phyloP scores from a whole-genome alignment of 2,329 filamentous ascomycete genomes.

The Pseudogymnoascus sp. region DNA sequence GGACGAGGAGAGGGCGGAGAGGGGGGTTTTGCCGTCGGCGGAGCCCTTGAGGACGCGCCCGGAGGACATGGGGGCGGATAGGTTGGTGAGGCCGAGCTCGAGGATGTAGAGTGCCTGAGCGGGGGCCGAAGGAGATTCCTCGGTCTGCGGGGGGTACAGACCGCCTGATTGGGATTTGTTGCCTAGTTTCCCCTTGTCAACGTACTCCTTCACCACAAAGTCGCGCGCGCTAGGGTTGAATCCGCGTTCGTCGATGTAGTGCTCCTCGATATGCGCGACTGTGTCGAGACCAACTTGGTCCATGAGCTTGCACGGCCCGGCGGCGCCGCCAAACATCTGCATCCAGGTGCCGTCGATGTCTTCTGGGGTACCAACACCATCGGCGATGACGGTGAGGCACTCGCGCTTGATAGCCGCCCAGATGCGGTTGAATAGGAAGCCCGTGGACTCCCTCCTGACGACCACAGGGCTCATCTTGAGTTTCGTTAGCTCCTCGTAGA shows the following conservation, averaged over 20 bases:
- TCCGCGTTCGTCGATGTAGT: conserved; percentile 30
- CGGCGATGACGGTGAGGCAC: conserved; percentile 28
- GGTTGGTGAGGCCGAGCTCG: conserved; percentile 17
- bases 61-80: conserved; percentile 12
- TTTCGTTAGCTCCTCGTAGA: conserved; percentile 25
- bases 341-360: conserved; percentile 34
- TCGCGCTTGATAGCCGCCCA: conserved; percentile 37
- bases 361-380: conserved; percentile 30
- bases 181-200: conserved; percentile 28
- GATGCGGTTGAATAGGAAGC: conserved; percentile 35
- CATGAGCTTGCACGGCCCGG: conserved; percentile 34
- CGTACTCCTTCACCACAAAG: conserved; percentile 28
- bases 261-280: conserved; percentile 33
- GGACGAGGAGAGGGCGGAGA: background rate
- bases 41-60: conserved; percentile 17
- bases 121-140: background rate
- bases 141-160: conserved; percentile 13
- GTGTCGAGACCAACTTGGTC: conserved; percentile 35
- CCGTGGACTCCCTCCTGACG: conserved; percentile 30
- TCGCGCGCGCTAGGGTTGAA: conserved; percentile 22
- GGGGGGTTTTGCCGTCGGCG: conserved; percentile 10
- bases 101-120: conserved; percentile 15
- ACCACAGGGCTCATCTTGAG: conserved; percentile 33
- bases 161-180: conserved; percentile 28
- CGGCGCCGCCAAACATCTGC: conserved; percentile 29